Percentiles rank a stretch among this genome's conserved stretches.
phyloP scores from a whole-genome alignment of 805 yeast species.

The Wilhelminamyces savonicus region DNA sequence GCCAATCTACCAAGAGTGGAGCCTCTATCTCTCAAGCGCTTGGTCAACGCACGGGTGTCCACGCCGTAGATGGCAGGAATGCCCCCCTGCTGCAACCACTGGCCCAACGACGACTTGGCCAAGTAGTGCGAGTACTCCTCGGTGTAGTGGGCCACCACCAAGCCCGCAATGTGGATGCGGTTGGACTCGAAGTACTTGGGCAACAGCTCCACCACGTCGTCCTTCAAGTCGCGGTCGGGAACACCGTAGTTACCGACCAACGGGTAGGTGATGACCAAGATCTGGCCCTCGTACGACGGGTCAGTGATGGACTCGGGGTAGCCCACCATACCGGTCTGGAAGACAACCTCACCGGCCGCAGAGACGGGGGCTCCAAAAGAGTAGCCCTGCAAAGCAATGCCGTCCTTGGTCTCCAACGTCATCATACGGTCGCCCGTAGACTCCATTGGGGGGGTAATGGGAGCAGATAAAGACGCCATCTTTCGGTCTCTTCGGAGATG shows the following conservation, averaged over 20 bases:
- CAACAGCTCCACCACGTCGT: constrained; percentile 68
- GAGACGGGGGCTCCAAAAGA: constrained; percentile 92
- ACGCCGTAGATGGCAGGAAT: constrained; percentile 97
- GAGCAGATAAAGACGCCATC: constrained; percentile 55
- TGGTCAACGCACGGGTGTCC: constrained; percentile 93
- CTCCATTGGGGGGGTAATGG: constrained; percentile 87
- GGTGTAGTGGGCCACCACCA: constrained; percentile 94
- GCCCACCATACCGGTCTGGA: constrained; percentile 99
- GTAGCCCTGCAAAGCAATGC: constrained; percentile 83
- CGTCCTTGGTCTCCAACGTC: constrained; percentile 86
- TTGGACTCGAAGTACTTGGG: constrained; percentile 93
- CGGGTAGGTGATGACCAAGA: constrained; percentile 93
- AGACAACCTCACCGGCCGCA: constrained; percentile 94
- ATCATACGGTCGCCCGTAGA: constrained; percentile 75
- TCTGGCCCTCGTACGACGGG: constrained; percentile 97
- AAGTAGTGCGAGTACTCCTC: constrained; percentile 92
- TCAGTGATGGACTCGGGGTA: constrained; percentile 97
- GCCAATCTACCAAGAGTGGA: constrained; percentile 88
- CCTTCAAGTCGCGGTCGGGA: constrained; percentile 69
- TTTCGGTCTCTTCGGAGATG: too few species aligned
- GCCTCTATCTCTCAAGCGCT: constrained; percentile 87
- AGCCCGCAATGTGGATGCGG: constrained; percentile 92
- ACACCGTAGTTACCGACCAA: constrained; percentile 99
- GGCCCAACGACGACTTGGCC: constrained; percentile 87
- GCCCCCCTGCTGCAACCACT: constrained; percentile 87